phyloP scores from a whole-genome alignment of 345 rosid species.

The Gossypium mustelinum region DNA sequence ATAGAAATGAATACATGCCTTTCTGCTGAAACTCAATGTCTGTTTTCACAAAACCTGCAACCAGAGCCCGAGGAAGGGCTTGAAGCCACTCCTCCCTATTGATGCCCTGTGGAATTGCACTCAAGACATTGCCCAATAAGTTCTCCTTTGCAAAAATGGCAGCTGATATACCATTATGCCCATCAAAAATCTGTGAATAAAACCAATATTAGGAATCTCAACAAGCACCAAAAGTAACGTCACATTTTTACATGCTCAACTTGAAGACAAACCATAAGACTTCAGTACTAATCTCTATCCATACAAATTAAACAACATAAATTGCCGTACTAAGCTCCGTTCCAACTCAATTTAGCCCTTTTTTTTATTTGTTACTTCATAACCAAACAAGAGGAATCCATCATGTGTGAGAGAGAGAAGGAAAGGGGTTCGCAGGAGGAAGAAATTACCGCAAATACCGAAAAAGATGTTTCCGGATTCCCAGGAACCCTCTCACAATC shows the following conservation, averaged over 20 bases:
- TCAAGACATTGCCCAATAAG: slow-evolving; percentile 74
- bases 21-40: slow-evolving; percentile 97
- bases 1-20: slow-evolving; percentile 37
- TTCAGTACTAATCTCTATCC: not conserved
- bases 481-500: slow-evolving; percentile 82
- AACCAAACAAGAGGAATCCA: not conserved
- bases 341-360: not conserved
- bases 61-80: slow-evolving; percentile 94
- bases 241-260: not conserved
- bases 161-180: slow-evolving; percentile 97
- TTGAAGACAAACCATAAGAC: not conserved
- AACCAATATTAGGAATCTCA: slow-evolving; percentile 16
- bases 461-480: slow-evolving; percentile 69
- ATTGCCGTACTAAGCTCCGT: not conserved
- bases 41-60: slow-evolving; percentile 98
- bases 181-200: slow-evolving; percentile 76
- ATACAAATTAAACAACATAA: not conserved
- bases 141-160: slow-evolving; percentile 90
- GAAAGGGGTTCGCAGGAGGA: not conserved
- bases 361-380: not conserved
- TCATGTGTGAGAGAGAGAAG: not conserved
- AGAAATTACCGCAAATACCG: slow-evolving; percentile 87
- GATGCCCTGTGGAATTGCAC: slow-evolving; percentile 75
- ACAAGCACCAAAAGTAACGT: not conserved
- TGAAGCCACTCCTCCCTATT: slow-evolving; percentile 97